These are phyloP conservation scores for Lupinus albus DNA, from an alignment of 306 rosid genomes.

Conservation along the genomic window DNA sequence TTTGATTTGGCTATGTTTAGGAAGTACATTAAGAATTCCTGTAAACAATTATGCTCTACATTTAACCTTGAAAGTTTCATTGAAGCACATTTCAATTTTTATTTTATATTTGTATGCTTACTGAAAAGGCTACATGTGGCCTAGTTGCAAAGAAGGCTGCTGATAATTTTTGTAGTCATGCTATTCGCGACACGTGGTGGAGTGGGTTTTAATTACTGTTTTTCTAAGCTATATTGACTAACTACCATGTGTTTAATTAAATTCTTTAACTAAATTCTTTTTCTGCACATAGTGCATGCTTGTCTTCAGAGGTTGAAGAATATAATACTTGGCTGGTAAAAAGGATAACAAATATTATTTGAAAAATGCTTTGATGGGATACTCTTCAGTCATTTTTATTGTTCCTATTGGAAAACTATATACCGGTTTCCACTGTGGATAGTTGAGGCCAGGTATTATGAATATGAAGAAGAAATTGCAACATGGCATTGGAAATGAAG, in stretches of 20 bases:
- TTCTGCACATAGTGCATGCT: neutral
- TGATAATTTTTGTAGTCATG: slow-evolving; percentile 9
- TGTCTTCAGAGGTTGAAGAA: slow-evolving; percentile 2
- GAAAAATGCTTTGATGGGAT: neutral
- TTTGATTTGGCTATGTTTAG: slow-evolving; percentile 4
- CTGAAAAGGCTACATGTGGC: neutral
- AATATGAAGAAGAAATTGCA: too few relatives aligned
- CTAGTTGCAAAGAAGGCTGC: neutral
- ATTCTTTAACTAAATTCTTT: slow-evolving; percentile 11
- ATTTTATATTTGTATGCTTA: neutral
- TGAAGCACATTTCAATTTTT: neutral
- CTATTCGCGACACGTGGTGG: slow-evolving; percentile 1
- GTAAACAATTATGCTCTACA: neutral
- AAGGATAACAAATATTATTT: neutral
- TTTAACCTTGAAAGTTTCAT: neutral
- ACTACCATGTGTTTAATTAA: neutral
- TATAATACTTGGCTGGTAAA: slow-evolving; percentile 1
- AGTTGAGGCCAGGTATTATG: too few relatives aligned
- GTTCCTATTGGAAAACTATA: too few relatives aligned
- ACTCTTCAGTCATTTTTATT: neutral
- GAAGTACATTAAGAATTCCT: neutral
- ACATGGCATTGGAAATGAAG: too few relatives aligned
- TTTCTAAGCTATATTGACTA: neutral
- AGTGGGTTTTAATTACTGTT: slow-evolving; percentile 1
- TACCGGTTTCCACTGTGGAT: too few relatives aligned